Evolutionary conservation across 306 rosid genomes (phyloP), one percentile per base, ranked within the genome.

Genomic region (Cucurbita moschata): DNA sequence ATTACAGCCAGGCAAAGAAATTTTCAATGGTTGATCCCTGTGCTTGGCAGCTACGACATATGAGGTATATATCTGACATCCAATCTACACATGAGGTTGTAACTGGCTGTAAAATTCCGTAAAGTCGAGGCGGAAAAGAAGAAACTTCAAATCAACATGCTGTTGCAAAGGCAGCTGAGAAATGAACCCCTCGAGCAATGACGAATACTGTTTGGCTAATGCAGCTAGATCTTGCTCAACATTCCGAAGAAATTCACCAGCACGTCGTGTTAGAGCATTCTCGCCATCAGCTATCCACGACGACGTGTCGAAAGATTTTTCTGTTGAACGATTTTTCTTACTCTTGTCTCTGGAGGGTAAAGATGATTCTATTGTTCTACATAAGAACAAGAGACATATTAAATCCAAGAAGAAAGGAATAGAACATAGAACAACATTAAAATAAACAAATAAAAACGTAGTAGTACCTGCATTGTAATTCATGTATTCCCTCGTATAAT

Each of bases 81-180:
- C 35, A 30, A 30, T 30, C 86, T 84, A 83, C 61, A 62, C 58
- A 84, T 78, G 83, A 73, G 88, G 88, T 80, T 52, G 81, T 75
- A 85, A 57, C 82, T 88, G 88, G 64, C 90, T 81, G 77, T 94
- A 91, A 84, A 89, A 94, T 69, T 94, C 96, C 9, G 88, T 94
- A 83, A 89, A 94, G 83, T 94, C 97, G 72, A 94, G 99, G 72
- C 97, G 92, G 85, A 94, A 94, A 73, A 89, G 82, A 65, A 94
- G 99, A 83, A 94, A 94, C 82, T 94, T 94, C 35, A 94, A 85
- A 84, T 94, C 99, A 72, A 94, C 92, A 82, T 94, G 99, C 71
- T 86, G 92, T 87, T 94, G 99, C 66, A 91, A 80, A 59, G 99
- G 99, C 84, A 91, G 82, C 88, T 91, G 97, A 68, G 96, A 87